A percentile compares a stretch with the other conserved stretches of the same genome.
Conservation (phyloP, 495 filamentous ascomycete genomes). For the Amniculicola lignicola region DNA sequence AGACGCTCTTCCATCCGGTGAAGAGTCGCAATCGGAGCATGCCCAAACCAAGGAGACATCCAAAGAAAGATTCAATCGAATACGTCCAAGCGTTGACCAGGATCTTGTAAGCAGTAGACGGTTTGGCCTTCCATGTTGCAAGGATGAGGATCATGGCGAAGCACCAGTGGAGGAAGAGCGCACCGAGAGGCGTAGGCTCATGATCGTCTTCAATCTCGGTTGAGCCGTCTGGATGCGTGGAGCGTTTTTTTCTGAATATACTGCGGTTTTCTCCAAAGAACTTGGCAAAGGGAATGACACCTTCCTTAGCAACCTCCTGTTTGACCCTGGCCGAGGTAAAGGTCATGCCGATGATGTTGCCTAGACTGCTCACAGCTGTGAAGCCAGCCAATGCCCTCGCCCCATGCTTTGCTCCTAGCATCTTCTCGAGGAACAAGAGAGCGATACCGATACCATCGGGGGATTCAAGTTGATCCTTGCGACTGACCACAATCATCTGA, state of each 20-base stretch:
- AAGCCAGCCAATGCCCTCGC: slow-evolving; percentile 41
- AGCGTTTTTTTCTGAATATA: slow-evolving; percentile 2
- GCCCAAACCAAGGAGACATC: slow-evolving; percentile 6
- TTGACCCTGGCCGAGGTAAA: slow-evolving; percentile 52
- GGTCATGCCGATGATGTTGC: slow-evolving; percentile 52
- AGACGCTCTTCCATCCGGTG: slow-evolving; percentile 7
- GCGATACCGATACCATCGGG: slow-evolving; percentile 14
- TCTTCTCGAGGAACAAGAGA: slow-evolving; percentile 28
- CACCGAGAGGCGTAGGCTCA: slow-evolving; percentile 18
- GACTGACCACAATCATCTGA: not conserved
- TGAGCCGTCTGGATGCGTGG: not conserved
- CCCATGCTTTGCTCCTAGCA: slow-evolving; percentile 27
- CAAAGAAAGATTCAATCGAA: not conserved
- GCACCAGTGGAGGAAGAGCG: slow-evolving; percentile 18
- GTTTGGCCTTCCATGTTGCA: not conserved
- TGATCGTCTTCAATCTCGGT: slow-evolving; percentile 4
- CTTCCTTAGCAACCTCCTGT: slow-evolving; percentile 55
- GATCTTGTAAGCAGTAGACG: slow-evolving; percentile 12
- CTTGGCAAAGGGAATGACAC: slow-evolving; percentile 48
- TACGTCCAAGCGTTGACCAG: slow-evolving; percentile 12
- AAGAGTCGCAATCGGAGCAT: slow-evolving; percentile 22
- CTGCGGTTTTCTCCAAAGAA: slow-evolving; percentile 41
- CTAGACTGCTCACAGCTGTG: slow-evolving; percentile 49
- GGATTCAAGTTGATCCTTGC: not conserved
- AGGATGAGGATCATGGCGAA: slow-evolving; percentile 16